These are phyloP conservation scores for Xylaria sp. DNA, from an alignment of 2,329 filamentous ascomycete species.

Conservation along the genomic window DNA sequence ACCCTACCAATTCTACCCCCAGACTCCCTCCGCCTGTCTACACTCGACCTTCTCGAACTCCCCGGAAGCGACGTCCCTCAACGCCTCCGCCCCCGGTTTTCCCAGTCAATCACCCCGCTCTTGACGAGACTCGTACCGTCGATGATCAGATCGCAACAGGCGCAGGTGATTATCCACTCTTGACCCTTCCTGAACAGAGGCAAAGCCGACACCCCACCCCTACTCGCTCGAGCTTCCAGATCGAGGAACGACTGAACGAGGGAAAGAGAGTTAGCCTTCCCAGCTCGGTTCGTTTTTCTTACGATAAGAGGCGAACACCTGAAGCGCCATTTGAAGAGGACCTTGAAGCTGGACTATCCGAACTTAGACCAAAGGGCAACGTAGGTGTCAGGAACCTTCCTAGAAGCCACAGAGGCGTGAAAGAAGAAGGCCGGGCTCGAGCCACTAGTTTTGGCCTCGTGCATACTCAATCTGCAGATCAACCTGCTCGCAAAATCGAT, in stretches of 20 bases:
- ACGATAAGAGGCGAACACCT: constrained; percentile 60
- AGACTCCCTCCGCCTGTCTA: constrained; percentile 50
- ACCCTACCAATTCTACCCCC: constrained; percentile 70
- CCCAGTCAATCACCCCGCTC: constrained; percentile 59
- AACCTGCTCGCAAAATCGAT: constrained; percentile 49
- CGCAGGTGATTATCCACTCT: constrained; percentile 62
- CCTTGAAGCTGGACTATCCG: constrained; percentile 44
- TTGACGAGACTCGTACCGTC: constrained; percentile 53
- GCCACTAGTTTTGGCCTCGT: constrained; percentile 50
- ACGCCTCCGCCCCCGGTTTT: constrained; percentile 65
- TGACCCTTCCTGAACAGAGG: constrained; percentile 62
- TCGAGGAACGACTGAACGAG: constrained; percentile 59
- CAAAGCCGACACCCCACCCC: constrained; percentile 58
- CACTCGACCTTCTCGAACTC: constrained; percentile 40
- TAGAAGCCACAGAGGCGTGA: constrained; percentile 49
- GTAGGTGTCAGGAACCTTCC: constrained; percentile 42
- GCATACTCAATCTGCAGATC: constrained; percentile 38
- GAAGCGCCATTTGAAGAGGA: constrained; percentile 45
- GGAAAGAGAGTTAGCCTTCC: constrained; percentile 65
- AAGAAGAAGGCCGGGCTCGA: constrained; percentile 40
- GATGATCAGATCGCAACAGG: constrained; percentile 54
- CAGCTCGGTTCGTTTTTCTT: constrained; percentile 63
- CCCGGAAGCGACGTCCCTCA: constrained; percentile 61
- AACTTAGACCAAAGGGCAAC: constrained; percentile 39
- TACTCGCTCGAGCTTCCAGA: constrained; percentile 61